A percentile compares a stretch with the other conserved stretches of the same genome.
These are phyloP conservation scores for Colletotrichum orchidophilum DNA, from an alignment of 2,329 filamentous ascomycete species.

Conservation along the genomic window DNA sequence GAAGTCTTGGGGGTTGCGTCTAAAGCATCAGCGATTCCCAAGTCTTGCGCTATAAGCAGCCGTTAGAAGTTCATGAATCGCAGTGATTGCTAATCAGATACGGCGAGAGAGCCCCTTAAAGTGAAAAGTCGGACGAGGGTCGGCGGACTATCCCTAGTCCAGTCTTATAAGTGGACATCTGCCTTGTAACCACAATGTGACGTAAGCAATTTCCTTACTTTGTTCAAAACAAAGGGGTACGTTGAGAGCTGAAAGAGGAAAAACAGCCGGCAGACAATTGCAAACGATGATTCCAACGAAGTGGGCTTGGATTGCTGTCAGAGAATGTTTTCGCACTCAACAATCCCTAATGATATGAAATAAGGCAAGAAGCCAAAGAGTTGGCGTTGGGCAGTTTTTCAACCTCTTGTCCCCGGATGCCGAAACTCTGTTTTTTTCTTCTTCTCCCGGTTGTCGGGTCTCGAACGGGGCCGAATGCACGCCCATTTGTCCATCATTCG, in stretches of 20 bases:
- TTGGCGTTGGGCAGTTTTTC: background rate
- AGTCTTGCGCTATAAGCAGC: background rate
- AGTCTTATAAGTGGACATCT: background rate
- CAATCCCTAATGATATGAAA: background rate
- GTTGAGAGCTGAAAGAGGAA: background rate
- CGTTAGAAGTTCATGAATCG: background rate
- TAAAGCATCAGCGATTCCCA: background rate
- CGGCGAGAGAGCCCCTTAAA: background rate
- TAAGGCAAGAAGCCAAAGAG: background rate
- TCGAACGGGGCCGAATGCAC: background rate
- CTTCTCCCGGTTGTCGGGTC: background rate
- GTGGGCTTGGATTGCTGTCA: background rate
- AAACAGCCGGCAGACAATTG: background rate
- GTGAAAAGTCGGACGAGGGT: background rate
- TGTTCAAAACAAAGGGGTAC: constrained; percentile 1
- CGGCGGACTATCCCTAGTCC: background rate
- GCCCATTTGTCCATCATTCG: background rate
- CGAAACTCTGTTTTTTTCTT: background rate
- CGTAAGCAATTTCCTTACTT: constrained; percentile 3
- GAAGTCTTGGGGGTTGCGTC: background rate
- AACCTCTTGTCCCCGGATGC: background rate
- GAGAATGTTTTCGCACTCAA: background rate
- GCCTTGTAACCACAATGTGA: background rate
- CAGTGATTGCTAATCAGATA: background rate
- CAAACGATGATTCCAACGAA: background rate